Conservation (phyloP, 257 asterid species). For the Solanum chiquidenum region DNA sequence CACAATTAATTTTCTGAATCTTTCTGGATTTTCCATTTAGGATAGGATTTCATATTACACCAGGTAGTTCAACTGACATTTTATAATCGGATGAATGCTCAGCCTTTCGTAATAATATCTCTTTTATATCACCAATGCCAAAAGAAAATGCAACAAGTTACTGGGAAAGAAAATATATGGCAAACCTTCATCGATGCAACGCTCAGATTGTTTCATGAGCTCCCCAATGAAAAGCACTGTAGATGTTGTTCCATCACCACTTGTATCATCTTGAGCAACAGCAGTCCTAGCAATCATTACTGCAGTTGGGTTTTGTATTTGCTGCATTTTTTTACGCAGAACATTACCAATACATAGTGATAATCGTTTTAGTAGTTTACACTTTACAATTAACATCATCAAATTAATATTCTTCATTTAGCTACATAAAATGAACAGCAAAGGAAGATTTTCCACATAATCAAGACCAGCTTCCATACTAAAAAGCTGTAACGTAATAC, state of each 20-base stretch:
- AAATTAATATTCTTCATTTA: not conserved
- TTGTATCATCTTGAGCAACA: conserved; percentile 95
- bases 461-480: not conserved
- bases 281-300: conserved; percentile 99
- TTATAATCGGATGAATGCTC: not conserved
- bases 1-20: not conserved
- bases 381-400: not conserved
- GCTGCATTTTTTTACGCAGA: conserved; percentile 33
- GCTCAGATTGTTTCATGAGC: conserved; percentile 98
- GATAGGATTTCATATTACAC: not conserved
- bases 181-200: conserved; percentile 91
- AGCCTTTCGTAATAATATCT: not conserved
- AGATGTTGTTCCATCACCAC: conserved; percentile 98
- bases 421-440: not conserved
- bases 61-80: not conserved
- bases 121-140: not conserved
- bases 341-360: not conserved
- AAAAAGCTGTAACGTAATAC: not conserved
- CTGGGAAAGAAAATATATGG: not conserved
- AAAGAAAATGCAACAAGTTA: not conserved
- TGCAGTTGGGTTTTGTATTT: conserved; percentile 99
- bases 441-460: not conserved
- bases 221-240: conserved; percentile 97
- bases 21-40: not conserved
- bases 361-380: not conserved